Evolutionary conservation across 352 stramenopile genomes (phyloP), one percentile per base, ranked within the genome.

Genomic region (Hyaloperonospora arabidopsidis): DNA sequence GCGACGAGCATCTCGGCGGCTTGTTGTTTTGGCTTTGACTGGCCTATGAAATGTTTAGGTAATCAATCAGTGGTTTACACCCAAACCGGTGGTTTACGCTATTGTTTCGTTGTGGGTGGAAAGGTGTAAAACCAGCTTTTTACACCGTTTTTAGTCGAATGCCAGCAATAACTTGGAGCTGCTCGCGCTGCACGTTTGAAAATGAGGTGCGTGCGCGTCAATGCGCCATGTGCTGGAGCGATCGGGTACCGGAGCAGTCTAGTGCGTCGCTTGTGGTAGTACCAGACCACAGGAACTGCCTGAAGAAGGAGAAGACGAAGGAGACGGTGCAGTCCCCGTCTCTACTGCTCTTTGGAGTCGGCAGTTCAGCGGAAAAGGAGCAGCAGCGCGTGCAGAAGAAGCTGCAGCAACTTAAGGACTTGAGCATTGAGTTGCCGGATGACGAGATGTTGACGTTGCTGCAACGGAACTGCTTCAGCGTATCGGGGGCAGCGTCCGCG

Each of bases 391-490:
- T 91, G 2, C 51, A 74, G 23, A 80, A 76, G 54, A 93, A 93
- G 60, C 39, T 90, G 35, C 55, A 76, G 48, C 80, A 93, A 64
- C 72, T 93, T 47, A 74, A 70, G 19, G 83, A 91, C 36, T 59
- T 93, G 2, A 79, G 83, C 25, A 88, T 90, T 35, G 72, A 81
- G 1, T 55, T 93, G n/a, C 57, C 74, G 0, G 45, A 73, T 5
- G 64, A 76, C 8, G 65, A 84, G 12, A 55, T 87, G 49, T 58
- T 72, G 57, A 60, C 65, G 45, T 58, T 93, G 50, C 61, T 93
- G 45, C 67, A 77, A 38, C 74, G 73, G 43, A 88, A 89, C 49
- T 87, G 77, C 66, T 90, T 80, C 59, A 84, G 77, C 47, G 79
- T 93, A 14, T 68, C 65, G 7, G 75, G 70, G 15, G 80, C 80